Conservation (phyloP, 192 early-diverging fungal genomes). For the Coemansia brasiliensis region DNA sequence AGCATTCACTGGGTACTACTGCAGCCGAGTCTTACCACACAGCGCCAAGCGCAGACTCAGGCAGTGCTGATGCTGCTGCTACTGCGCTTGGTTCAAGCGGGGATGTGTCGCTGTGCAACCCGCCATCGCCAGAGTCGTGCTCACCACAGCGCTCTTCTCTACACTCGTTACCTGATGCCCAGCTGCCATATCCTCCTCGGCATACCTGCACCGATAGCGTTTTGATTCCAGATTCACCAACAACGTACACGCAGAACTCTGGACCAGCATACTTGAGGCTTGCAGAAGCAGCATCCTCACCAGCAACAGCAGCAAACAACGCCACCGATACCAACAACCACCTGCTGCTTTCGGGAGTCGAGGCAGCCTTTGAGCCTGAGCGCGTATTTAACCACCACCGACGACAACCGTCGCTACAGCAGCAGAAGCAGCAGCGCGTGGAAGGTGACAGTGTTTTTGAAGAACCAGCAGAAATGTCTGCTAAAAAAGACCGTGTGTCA, state of each 20-base stretch:
- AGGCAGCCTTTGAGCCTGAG: conserved; percentile 24
- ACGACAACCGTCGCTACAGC: not conserved
- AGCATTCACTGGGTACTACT: conserved; percentile 3
- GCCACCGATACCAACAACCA: conserved; percentile 16
- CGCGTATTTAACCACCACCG: conserved; percentile 18
- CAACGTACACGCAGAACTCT: not conserved
- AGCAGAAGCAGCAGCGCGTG: conserved; percentile 1
- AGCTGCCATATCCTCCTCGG: not conserved
- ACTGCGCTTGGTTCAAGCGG: not conserved
- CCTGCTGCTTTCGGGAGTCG: conserved; percentile 38
- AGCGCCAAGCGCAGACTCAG: no score
- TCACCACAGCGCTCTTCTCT: conserved; percentile 5
- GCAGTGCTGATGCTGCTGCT: not conserved
- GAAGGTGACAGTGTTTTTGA: not conserved
- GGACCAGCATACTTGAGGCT: conserved; percentile 35
- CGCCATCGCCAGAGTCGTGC: conserved; percentile 17
- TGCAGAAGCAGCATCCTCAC: conserved; percentile 8
- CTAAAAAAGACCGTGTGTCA: not conserved
- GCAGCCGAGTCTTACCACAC: not conserved
- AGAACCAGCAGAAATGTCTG: not conserved
- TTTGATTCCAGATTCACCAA: conserved; percentile 9
- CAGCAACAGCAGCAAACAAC: not conserved
- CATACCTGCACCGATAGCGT: conserved; percentile 11
- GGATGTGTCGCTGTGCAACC: not conserved
- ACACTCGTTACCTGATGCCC: not conserved